Conservation (phyloP, 176 grass and related monocot species). For the Eleusine coracana region DNA sequence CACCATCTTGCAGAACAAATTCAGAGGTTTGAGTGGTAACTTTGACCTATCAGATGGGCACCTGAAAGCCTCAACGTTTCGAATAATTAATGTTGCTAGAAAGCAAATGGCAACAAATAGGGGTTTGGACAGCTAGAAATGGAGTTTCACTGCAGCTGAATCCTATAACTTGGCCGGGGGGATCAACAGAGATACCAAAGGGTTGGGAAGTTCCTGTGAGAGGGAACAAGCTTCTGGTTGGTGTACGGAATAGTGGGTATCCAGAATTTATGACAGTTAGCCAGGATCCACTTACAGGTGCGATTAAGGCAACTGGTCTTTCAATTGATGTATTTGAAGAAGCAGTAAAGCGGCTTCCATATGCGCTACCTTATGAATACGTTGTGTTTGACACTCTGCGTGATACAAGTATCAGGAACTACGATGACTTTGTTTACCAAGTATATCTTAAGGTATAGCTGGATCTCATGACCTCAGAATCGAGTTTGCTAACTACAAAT, state of each 20-base stretch:
- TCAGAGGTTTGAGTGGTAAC: conserved; percentile 56
- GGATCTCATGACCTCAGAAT: background rate
- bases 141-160: conserved; percentile 25
- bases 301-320: conserved; percentile 22
- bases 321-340: conserved; percentile 49
- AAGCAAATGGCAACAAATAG: conserved; percentile 25
- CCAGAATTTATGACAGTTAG: conserved; percentile 31
- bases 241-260: conserved; percentile 14
- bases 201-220: conserved; percentile 39
- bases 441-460: conserved; percentile 29
- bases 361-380: conserved; percentile 39
- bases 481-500: background rate
- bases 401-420: background rate
- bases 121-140: conserved; percentile 44
- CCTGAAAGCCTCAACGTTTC: conserved; percentile 43
- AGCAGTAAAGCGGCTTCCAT: conserved; percentile 35
- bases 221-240: conserved; percentile 45
- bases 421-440: conserved; percentile 41
- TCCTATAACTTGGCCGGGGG: conserved; percentile 39
- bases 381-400: background rate
- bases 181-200: conserved; percentile 21
- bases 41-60: conserved; percentile 58
- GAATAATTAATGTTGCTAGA: conserved; percentile 59
- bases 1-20: conserved; percentile 39
- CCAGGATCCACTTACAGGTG: conserved; percentile 34